A percentile compares a stretch with the other conserved stretches of the same genome.
phyloP scores from a whole-genome alignment of 1,284 basidiomycete genomes.

The Ceratobasidium theobromae region DNA sequence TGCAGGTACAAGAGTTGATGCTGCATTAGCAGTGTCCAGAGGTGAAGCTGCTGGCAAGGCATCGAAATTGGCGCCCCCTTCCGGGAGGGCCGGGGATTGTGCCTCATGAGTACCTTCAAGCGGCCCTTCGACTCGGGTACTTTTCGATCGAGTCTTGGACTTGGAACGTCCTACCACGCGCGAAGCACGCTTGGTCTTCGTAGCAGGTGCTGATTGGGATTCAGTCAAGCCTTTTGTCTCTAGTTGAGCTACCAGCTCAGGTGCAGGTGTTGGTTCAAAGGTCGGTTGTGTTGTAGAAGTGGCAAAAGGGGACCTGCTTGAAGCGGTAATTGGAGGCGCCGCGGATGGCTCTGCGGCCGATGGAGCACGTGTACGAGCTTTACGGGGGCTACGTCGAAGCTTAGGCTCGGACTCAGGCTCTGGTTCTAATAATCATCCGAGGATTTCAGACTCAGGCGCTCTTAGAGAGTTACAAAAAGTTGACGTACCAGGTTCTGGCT shows the following conservation, averaged over 20 bases:
- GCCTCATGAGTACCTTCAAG: background rate
- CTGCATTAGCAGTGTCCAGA: background rate
- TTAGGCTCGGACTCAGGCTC: slow-evolving; percentile 3
- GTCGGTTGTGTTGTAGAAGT: background rate
- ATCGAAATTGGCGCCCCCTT: background rate
- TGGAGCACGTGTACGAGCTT: slow-evolving; percentile 15
- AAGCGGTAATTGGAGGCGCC: background rate
- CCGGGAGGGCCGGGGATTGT: background rate
- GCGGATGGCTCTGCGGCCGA: background rate
- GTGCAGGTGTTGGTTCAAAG: background rate
- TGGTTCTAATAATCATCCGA: background rate
- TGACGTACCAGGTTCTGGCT: slow-evolving; percentile 7
- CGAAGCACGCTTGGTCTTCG: slow-evolving; percentile 12
- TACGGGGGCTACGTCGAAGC: slow-evolving; percentile 27
- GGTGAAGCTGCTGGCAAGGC: background rate
- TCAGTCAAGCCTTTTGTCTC: background rate
- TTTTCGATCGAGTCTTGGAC: slow-evolving; percentile 14
- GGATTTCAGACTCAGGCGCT: background rate
- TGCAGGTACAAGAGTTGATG: background rate
- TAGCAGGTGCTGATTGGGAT: background rate
- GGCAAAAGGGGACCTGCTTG: background rate
- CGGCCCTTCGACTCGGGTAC: background rate
- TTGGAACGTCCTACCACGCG: slow-evolving; percentile 13
- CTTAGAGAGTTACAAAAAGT: background rate
- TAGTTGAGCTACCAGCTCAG: background rate